These are phyloP conservation scores for Mucor piriformis DNA, from an alignment of 371 early-diverging fungal genomes.

Conservation along the genomic window DNA sequence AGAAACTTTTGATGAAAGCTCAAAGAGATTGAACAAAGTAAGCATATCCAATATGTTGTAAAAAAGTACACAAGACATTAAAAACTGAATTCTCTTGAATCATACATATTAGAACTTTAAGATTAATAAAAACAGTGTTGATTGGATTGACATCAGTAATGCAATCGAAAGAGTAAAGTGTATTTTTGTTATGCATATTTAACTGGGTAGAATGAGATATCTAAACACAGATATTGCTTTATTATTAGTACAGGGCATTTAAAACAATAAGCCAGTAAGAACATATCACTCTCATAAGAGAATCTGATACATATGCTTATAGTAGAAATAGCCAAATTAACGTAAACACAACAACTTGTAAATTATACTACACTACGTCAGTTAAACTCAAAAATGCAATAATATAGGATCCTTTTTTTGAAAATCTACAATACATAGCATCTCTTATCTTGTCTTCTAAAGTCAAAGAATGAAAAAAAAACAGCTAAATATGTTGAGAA, in stretches of 20 bases:
- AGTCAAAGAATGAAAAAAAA: not conserved
- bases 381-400: not conserved
- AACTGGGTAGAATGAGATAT: not conserved
- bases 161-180: constrained; percentile 1
- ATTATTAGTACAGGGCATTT: not conserved
- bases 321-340: not conserved
- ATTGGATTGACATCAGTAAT: not conserved
- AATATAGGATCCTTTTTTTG: not conserved
- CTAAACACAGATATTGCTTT: not conserved
- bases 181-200: not conserved
- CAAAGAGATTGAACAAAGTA: not conserved
- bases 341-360: not conserved
- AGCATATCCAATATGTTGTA: no score
- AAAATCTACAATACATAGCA: constrained; percentile 1
- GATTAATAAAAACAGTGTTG: constrained; percentile 2
- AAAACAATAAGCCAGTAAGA: not conserved
- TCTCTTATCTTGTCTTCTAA: constrained; percentile 2
- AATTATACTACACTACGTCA: not conserved
- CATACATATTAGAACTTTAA: not conserved
- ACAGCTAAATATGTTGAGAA: constrained; percentile 10
- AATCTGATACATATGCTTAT: not conserved
- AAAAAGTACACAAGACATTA: not conserved
- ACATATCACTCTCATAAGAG: not conserved
- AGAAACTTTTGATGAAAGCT: not conserved
- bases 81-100: no score